Percentiles rank a stretch among this genome's conserved stretches.
phyloP scores from a whole-genome alignment of 495 filamentous ascomycete genomes.

The Evernia prunastri region DNA sequence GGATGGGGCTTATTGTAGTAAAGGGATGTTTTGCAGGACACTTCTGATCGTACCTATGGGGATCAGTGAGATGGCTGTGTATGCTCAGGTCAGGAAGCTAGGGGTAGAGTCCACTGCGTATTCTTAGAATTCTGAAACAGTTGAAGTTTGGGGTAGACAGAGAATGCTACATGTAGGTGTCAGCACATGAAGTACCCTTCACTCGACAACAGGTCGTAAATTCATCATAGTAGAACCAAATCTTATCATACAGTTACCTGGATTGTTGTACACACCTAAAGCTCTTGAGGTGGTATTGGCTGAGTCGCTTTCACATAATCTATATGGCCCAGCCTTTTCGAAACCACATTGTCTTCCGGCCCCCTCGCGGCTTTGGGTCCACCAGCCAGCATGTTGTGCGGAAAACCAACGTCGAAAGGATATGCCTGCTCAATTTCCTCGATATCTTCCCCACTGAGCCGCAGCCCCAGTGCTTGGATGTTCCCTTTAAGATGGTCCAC shows the following conservation, averaged over 20 bases:
- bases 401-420: conserved; percentile 49
- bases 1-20: not conserved
- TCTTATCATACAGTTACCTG: not conserved
- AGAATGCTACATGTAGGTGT: not conserved
- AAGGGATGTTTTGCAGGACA: not conserved
- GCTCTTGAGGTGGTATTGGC: conserved; percentile 23
- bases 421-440: conserved; percentile 47
- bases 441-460: conserved; percentile 50
- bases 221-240: not conserved
- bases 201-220: not conserved
- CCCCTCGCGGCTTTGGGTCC: conserved; percentile 35
- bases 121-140: not conserved
- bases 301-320: conserved; percentile 37
- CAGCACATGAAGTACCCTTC: not conserved
- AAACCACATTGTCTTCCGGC: conserved; percentile 39
- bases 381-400: conserved; percentile 41
- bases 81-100: not conserved
- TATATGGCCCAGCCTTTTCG: conserved; percentile 39
- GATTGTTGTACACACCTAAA: not conserved
- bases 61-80: not conserved
- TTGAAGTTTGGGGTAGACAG: not conserved
- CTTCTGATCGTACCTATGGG: not conserved
- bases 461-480: conserved; percentile 51
- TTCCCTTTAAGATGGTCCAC: conserved; percentile 59
- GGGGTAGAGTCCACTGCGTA: not conserved